phyloP scores from a whole-genome alignment of 768 basidiomycete genomes.

The Boletus rubroflammeus region DNA sequence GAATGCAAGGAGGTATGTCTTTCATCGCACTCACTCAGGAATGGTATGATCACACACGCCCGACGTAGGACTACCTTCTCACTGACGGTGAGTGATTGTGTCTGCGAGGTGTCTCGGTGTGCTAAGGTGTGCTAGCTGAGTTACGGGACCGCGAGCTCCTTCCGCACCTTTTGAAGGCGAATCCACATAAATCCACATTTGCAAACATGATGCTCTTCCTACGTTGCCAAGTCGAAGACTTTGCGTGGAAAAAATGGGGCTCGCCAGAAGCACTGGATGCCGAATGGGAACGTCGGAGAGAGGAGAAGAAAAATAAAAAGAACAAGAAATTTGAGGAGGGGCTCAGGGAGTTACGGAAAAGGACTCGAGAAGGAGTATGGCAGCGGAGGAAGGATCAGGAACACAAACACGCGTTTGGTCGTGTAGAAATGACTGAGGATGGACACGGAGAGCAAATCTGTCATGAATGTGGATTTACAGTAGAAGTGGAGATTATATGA shows the following conservation, averaged over 20 bases:
- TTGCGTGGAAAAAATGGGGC: slow-evolving; percentile 98
- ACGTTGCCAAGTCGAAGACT: slow-evolving; percentile 90
- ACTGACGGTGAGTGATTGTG: slow-evolving; percentile 69
- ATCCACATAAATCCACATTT: slow-evolving; percentile 92
- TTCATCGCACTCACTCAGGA: background rate
- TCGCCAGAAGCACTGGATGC: slow-evolving; percentile 85
- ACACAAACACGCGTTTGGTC: slow-evolving; percentile 82
- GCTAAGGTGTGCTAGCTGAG: slow-evolving; percentile 57
- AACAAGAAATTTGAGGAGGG: slow-evolving; percentile 94
- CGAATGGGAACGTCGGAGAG: slow-evolving; percentile 76
- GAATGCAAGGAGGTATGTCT: slow-evolving; percentile 87
- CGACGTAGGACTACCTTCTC: slow-evolving; percentile 79
- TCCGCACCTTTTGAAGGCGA: slow-evolving; percentile 91
- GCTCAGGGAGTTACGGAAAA: slow-evolving; percentile 74
- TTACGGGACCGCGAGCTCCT: slow-evolving; percentile 87
- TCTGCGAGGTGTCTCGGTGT: background rate
- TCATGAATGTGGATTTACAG: slow-evolving; percentile 84
- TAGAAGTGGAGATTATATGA: slow-evolving; percentile 83
- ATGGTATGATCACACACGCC: background rate
- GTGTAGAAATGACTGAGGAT: slow-evolving; percentile 47
- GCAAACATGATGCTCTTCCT: slow-evolving; percentile 99
- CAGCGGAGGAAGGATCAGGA: slow-evolving; percentile 83
- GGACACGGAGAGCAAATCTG: slow-evolving; percentile 72
- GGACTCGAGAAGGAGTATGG: slow-evolving; percentile 88
- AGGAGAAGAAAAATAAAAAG: slow-evolving; percentile 85